Base-by-base conservation (phyloP, 495 filamentous ascomycete species). In the Lophiostoma macrostomum region DNA sequence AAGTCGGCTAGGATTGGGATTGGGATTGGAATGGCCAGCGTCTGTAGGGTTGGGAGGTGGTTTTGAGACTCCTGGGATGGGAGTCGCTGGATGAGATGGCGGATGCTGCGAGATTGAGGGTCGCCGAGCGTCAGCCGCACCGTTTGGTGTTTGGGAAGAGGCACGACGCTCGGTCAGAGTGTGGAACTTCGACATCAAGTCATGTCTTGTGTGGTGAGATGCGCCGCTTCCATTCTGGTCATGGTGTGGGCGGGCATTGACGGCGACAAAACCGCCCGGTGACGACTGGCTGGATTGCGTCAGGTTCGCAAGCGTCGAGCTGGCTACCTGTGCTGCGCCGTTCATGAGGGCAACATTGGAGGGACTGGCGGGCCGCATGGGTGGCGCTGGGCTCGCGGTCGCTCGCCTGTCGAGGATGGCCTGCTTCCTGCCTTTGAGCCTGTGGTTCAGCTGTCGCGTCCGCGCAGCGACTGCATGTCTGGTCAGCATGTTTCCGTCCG, bases 391-490 rank as follows among this genome's bases (percentile, higher is more conserved):
- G 24, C 48, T 51, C 25, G 68, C 63, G 14, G 50, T 64, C 25
- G 64, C 64, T 32, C 69, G 50, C 2, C 85, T 72, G 44, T 76
- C 79, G 31, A 83, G 67, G 44, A 95, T 88, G 16, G 82, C 85
- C 18, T 79, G 81, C 50, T 81, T 82, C 36, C 88, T 83, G 44
- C 84, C 84, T 67, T 85, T 85, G 39, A 95, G 69, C 27, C 85
- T 81, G 58, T 91, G 87, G 59, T 89, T 91, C 19, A 95, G 79
- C 65, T 93, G 88, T 31, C 88, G 76, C 29, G 88, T 87, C 62
- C 84, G 81, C 19, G 82, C 80, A 46, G 89, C 88, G 19, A 91
- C 86, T 78, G 74, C 69, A 19, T 10, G 5, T 5, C 14, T 43
- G 29, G 19, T 42, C 39, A 38, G 46, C 35, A 14, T 11, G 24